Evolutionary conservation across 768 basidiomycete genomes (phyloP), one percentile per base, ranked within the genome.

Genomic region (Lactarius evosmus): DNA sequence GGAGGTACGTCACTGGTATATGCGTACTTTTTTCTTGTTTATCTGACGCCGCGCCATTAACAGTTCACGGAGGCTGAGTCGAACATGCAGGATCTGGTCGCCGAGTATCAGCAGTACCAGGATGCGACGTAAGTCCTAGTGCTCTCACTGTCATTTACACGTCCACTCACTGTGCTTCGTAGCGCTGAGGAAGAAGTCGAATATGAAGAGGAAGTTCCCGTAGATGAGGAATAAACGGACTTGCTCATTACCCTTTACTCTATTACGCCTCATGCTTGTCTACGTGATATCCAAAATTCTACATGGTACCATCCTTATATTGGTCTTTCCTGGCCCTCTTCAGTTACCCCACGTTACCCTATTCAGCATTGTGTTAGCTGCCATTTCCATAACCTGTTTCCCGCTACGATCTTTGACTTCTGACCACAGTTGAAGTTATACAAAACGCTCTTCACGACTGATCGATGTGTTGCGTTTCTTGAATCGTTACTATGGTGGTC

Each of bases 71-170:
- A 98, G 77, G 96, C 95, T 61, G 95, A 98, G 79, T 95, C 92
- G 68, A 98, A 98, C 85, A 95, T 98, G 94, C 94, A 97, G 75
- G 96, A 98, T 80, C 82, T 98, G 68, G 92, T 98, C 66, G 93
- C 95, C 57, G 96, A 98, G 79, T 98, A 97, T 79, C 93, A 96
- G 75, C 93, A 94, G 77, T 94, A 94, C 79, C 92, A 94, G 79
- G 92, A 94, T 73, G 92, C 92, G 49, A 93, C 91, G 90, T 93
- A 77, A 66, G 91, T 56, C 25, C 49, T 19, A n/a, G 86, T 16
- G n/a, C 36, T 32, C 52, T 27, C 54, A 65, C 49, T 56, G 4
- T 66, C 34, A 4, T 5, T 7, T 4, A 3, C 1, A 41, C 14
- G 19, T 22, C 5, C 30, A n/a, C 66, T 72, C 4, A 72, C 71